phyloP scores from a whole-genome alignment of 345 rosid species.

The Lagerstroemia speciosa region DNA sequence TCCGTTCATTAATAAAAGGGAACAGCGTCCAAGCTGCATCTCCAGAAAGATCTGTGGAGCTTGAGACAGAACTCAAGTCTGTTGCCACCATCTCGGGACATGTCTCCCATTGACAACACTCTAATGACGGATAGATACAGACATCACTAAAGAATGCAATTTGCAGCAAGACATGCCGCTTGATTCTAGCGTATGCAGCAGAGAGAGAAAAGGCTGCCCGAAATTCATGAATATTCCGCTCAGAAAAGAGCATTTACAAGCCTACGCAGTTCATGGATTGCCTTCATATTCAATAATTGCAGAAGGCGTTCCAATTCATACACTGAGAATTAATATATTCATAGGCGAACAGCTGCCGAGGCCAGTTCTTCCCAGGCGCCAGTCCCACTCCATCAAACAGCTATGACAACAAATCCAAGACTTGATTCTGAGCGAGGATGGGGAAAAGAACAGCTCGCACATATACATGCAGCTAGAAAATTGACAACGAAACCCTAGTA shows the following conservation, averaged over 20 bases:
- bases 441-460: neutral
- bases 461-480: neutral
- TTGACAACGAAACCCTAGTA: constrained; percentile 1
- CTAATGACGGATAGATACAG: neutral
- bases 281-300: neutral
- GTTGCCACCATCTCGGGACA: no score
- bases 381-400: neutral
- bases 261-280: neutral
- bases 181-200: no score
- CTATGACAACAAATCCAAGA: no score
- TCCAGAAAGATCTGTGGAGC: no score
- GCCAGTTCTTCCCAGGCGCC: neutral
- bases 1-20: no score
- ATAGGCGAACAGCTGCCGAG: neutral
- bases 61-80: no score
- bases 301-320: neutral
- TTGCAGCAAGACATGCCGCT: no score
- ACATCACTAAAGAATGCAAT: neutral
- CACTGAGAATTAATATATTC: no score
- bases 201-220: no score
- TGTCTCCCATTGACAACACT: no score
- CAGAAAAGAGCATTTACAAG: neutral
- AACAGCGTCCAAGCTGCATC: no score
- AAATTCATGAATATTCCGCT: no score
- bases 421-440: neutral